Conservation (phyloP, 2,329 filamentous ascomycete species). For the Diaporthe ampelina region DNA sequence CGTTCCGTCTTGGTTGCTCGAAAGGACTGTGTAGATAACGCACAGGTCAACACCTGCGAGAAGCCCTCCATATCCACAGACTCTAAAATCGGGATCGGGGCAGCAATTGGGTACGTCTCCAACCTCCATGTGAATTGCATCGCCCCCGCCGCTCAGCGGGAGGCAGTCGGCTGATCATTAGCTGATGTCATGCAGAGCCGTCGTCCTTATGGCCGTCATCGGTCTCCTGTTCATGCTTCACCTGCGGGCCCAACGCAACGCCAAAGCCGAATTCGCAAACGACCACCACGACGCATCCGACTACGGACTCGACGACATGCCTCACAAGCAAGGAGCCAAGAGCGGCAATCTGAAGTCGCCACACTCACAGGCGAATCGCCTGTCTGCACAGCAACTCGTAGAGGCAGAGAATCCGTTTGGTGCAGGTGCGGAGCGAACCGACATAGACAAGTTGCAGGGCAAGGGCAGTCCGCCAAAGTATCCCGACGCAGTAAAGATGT, state of each 20-base stretch:
- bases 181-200: conserved; percentile 23
- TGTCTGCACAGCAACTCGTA: conserved; percentile 37
- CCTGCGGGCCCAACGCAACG: conserved; percentile 36
- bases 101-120: conserved; percentile 38
- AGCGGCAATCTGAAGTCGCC: not conserved
- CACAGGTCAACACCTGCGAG: conserved; percentile 39
- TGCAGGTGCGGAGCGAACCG: conserved; percentile 35
- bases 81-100: conserved; percentile 34
- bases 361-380: conserved; percentile 15
- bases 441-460: conserved; percentile 23
- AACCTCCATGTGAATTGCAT: not conserved
- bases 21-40: conserved; percentile 23
- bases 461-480: conserved; percentile 37
- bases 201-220: conserved; percentile 34
- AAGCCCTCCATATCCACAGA: conserved; percentile 39
- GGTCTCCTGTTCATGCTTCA: conserved; percentile 37
- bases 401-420: conserved; percentile 40
- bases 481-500: conserved; percentile 39
- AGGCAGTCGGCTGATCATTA: not conserved
- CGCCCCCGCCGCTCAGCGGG: not conserved
- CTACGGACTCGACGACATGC: conserved; percentile 58
- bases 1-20: conserved; percentile 35
- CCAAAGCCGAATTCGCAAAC: conserved; percentile 45
- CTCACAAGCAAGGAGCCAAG: conserved; percentile 26
- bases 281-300: conserved; percentile 50